phyloP scores from a whole-genome alignment of 2,329 filamentous ascomycete species.

The Colletotrichum lindemuthianum region DNA sequence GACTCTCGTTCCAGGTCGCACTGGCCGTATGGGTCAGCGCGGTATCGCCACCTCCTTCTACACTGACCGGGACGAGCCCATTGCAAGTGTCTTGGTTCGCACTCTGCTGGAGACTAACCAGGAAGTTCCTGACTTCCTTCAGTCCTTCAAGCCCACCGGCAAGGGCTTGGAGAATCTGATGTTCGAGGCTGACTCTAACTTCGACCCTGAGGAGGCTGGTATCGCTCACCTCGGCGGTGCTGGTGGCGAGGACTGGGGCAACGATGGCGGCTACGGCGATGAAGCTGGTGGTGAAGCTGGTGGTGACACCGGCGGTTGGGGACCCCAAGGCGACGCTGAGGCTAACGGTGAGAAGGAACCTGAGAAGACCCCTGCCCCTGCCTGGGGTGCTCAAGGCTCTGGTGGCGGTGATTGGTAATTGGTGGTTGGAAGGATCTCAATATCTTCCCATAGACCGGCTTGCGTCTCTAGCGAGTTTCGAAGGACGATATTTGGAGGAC shows the following conservation, averaged over 20 bases:
- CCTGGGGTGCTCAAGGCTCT: conserved; percentile 24
- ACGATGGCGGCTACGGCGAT: conserved; percentile 38
- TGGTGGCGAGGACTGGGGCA: conserved; percentile 34
- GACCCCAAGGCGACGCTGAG: conserved; percentile 30
- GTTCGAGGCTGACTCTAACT: conserved; percentile 67
- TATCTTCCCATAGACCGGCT: background rate
- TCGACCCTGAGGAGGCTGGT: conserved; percentile 50
- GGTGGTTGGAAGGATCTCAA: conserved; percentile 28
- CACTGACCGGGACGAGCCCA: conserved; percentile 77
- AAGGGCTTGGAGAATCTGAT: conserved; percentile 53
- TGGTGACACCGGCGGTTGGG: conserved; percentile 36
- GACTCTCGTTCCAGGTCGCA: conserved; percentile 71
- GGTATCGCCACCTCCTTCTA: conserved; percentile 92
- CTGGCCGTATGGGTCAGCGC: conserved; percentile 88
- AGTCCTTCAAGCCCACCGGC: conserved; percentile 67
- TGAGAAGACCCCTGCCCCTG: conserved; percentile 28
- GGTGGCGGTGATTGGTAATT: conserved; percentile 8
- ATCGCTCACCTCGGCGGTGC: conserved; percentile 39
- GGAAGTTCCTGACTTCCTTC: conserved; percentile 82
- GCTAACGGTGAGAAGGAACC: conserved; percentile 17
- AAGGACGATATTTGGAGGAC: conserved; percentile 1
- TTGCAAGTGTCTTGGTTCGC: conserved; percentile 81
- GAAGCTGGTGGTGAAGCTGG: conserved; percentile 34
- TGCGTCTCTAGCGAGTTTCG: conserved; percentile 4
- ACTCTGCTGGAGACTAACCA: conserved; percentile 84